phyloP scores from a whole-genome alignment of 768 basidiomycete species.

The Rhizopogon vulgaris region DNA sequence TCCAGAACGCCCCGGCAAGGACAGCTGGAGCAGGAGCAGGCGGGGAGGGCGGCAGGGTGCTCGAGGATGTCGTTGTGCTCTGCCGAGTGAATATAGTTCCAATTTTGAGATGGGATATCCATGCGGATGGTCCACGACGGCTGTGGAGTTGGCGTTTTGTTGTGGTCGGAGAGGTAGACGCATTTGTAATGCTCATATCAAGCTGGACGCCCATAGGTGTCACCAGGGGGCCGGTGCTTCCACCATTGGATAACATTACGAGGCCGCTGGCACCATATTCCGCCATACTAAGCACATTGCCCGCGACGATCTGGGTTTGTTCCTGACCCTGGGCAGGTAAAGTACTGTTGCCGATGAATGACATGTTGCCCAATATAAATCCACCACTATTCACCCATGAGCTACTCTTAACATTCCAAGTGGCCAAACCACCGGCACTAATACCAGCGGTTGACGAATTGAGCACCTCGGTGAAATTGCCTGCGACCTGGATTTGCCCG shows the following conservation, averaged over 20 bases:
- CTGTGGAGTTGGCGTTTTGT: conserved; percentile 34
- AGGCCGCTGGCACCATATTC: conserved; percentile 74
- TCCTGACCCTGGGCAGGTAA: conserved; percentile 33
- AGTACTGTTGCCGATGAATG: conserved; percentile 65
- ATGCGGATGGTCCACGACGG: conserved; percentile 31
- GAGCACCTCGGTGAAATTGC: conserved; percentile 61
- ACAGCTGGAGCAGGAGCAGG: conserved; percentile 71
- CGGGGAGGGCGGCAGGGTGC: conserved; percentile 49
- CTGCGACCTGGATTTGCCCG: conserved; percentile 56
- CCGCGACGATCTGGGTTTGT: conserved; percentile 59
- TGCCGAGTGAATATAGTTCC: conserved; percentile 45
- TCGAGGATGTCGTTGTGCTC: conserved; percentile 32
- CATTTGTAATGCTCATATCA: conserved; percentile 29
- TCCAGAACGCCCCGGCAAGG: conserved; percentile 86
- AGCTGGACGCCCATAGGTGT: conserved; percentile 58
- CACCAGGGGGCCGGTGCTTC: conserved; percentile 49
- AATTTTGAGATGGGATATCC: conserved; percentile 45
- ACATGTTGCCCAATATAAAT: conserved; percentile 64
- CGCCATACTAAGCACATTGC: conserved; percentile 50
- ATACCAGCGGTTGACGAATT: conserved; percentile 30
- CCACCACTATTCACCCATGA: conserved; percentile 74
- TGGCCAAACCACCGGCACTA: conserved; percentile 58
- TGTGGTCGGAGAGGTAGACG: conserved; percentile 25
- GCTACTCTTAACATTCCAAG: conserved; percentile 56
- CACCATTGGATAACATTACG: conserved; percentile 70